Evolutionary conservation across 768 basidiomycete genomes (phyloP).

Genomic region (Russula virescens): DNA sequence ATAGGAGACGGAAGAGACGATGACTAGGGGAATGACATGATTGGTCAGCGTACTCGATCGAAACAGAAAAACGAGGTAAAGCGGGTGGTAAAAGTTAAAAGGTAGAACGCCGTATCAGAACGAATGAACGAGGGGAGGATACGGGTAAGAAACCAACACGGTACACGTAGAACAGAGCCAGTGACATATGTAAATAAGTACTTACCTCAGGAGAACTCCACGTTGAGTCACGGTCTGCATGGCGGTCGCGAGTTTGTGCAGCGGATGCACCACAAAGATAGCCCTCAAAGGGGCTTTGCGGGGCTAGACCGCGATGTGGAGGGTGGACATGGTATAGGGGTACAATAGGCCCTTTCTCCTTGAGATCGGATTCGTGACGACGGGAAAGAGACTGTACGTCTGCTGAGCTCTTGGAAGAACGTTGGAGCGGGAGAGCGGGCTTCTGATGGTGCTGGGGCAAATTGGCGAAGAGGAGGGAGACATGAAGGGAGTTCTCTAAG

Average conservation of each 20-base stretch:
- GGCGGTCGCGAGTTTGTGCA: constrained; percentile 20
- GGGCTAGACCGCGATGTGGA: constrained; percentile 47
- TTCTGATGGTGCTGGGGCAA: constrained; percentile 13
- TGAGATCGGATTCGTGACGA: constrained; percentile 17
- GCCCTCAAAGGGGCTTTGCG: constrained; percentile 47
- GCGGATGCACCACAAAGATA: constrained; percentile 37
- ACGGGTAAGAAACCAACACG: neutral
- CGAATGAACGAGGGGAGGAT: neutral
- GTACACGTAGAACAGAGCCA: neutral
- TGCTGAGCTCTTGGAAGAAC: constrained; percentile 23
- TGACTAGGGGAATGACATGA: neutral
- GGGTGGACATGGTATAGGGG: constrained; percentile 25
- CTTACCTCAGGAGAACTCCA: constrained; percentile 23
- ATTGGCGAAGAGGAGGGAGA: constrained; percentile 27
- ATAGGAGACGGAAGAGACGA: constrained; percentile 19
- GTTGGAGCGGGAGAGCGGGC: constrained; percentile 7
- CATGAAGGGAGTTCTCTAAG: constrained; percentile 30
- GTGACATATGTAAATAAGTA: neutral
- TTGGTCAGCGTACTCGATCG: neutral
- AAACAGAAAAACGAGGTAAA: neutral
- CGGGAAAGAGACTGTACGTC: constrained; percentile 20
- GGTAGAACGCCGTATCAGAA: neutral
- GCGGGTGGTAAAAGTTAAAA: neutral
- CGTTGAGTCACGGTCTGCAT: constrained; percentile 23
- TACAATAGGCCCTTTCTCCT: constrained; percentile 25